These are phyloP conservation scores for Thalassiosira delicatula DNA, from an alignment of 352 stramenopile genomes.

Conservation along the genomic window DNA sequence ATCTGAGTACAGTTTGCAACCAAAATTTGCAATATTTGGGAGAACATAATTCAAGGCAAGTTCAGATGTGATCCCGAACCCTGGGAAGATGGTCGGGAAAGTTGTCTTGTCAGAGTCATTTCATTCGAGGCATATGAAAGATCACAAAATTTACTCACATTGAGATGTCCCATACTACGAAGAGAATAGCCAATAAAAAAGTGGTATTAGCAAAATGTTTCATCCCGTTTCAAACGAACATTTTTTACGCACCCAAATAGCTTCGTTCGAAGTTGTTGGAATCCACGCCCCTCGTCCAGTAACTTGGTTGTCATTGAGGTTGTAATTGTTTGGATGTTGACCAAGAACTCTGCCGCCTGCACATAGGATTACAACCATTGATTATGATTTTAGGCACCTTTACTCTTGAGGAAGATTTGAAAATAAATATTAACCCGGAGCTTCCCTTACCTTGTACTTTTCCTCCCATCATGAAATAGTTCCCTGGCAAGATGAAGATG, in stretches of 20 bases:
- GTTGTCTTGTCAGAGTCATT: not conserved
- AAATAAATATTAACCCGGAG: not conserved
- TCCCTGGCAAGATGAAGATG: conserved; percentile 19
- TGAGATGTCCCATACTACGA: conserved; percentile 22
- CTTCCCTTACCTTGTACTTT: conserved; percentile 7
- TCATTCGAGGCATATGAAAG: not conserved
- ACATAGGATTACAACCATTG: not conserved
- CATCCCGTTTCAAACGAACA: not conserved
- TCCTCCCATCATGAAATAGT: conserved; percentile 47
- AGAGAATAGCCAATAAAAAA: no score
- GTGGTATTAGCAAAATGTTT: no score
- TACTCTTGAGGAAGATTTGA: conserved; percentile 43
- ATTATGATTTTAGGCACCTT: not conserved
- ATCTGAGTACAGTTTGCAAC: conserved; percentile 57
- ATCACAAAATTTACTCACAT: not conserved
- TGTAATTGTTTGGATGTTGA: conserved; percentile 67
- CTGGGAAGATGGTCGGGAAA: not conserved
- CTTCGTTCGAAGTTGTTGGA: conserved; percentile 50
- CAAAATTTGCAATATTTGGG: conserved; percentile 60
- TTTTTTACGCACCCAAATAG: conserved; percentile 37
- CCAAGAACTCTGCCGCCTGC: conserved; percentile 70
- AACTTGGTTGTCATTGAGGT: conserved; percentile 11
- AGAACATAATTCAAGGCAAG: conserved; percentile 48
- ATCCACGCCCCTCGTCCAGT: conserved; percentile 49
- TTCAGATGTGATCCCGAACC: conserved; percentile 60